These are phyloP conservation scores for Hericium erinaceus DNA, from an alignment of 768 basidiomycete genomes.

Conservation along the genomic window DNA sequence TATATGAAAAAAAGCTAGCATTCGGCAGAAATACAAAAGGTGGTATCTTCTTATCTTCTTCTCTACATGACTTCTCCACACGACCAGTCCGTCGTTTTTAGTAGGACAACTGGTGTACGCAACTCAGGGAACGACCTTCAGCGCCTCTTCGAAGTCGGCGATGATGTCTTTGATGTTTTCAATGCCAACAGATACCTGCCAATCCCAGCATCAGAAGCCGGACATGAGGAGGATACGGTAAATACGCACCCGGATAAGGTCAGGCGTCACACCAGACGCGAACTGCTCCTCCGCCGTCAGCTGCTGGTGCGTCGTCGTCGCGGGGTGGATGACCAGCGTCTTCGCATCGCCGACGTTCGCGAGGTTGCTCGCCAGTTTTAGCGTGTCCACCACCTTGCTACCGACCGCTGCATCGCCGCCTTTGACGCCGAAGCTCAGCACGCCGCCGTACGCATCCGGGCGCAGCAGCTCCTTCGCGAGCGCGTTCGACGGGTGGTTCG, in stretches of 20 bases:
- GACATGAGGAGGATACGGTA: not conserved
- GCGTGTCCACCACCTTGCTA: constrained; percentile 55
- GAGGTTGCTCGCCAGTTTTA: constrained; percentile 63
- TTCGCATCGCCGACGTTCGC: constrained; percentile 77
- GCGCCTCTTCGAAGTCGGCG: constrained; percentile 31
- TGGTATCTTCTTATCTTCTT: not conserved
- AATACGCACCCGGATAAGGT: constrained; percentile 56
- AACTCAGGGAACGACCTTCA: constrained; percentile 19
- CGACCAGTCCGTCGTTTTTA: too few species aligned
- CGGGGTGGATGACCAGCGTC: constrained; percentile 73
- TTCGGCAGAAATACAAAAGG: too few species aligned
- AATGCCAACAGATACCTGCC: constrained; percentile 32
- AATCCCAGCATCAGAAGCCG: not conserved
- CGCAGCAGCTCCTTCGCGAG: constrained; percentile 50
- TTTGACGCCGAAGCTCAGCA: constrained; percentile 71
- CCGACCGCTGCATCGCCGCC: constrained; percentile 35
- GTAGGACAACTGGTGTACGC: too few species aligned
- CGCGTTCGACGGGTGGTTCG: constrained; percentile 48
- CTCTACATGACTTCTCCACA: not conserved
- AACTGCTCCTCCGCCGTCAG: constrained; percentile 50
- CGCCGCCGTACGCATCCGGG: constrained; percentile 53
- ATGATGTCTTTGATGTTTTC: constrained; percentile 35
- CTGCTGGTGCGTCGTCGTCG: constrained; percentile 70
- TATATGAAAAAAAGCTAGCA: too few species aligned
- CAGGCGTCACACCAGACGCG: constrained; percentile 62